Evolutionary conservation across 2,329 filamentous ascomycete genomes (phyloP), one percentile per base, ranked within the genome.

Genomic region (Lachnellula cervina): DNA sequence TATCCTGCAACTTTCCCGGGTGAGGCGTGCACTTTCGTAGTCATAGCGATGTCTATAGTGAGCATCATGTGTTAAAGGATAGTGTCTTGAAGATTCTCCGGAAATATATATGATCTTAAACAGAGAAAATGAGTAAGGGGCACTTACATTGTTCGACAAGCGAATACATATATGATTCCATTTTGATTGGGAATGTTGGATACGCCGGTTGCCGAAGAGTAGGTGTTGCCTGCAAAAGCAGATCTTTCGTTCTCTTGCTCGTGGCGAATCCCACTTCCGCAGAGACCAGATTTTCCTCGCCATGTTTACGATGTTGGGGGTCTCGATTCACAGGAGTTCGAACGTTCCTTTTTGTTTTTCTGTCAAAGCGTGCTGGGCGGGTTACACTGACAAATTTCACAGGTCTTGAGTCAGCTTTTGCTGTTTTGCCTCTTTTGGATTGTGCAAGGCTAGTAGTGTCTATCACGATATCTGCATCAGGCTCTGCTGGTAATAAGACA

Each of bases 61-160:
- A 14, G 23, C n/a, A 16, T 51, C 23, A 3, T 23, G 19, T 32
- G 34, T 40, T 11, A 37, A 16, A 40, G 48, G 2, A 17, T 37
- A 32, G 16, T 19, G 38, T 48, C 19, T n/a, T 14, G 11, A n/a
- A 28, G n/a, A 1, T 17, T 48, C 45, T 32, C 7, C n/a, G 6
- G 23, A 17, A 11, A 25, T 32, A 21, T 21, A 21, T 42, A 28
- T 21, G n/a, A 16, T 44, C 14, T 25, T 5, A 13, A 9, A 11
- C 28, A 32, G 28, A 11, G 3, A 32, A 32, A 2, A 11, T 43
- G 35, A 17, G 28, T 6, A n/a, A 28, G 13, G 11, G 19, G 8
- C n/a, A 49, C 49, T 47, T 49, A 56, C 54, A 56, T 21, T n/a
- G 19, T n/a, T 52, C 4, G n/a, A 51, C 2, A 25, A 56, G 54